Base-by-base conservation (phyloP, 805 yeast genomes). In the Torulaspora delbrueckii region DNA sequence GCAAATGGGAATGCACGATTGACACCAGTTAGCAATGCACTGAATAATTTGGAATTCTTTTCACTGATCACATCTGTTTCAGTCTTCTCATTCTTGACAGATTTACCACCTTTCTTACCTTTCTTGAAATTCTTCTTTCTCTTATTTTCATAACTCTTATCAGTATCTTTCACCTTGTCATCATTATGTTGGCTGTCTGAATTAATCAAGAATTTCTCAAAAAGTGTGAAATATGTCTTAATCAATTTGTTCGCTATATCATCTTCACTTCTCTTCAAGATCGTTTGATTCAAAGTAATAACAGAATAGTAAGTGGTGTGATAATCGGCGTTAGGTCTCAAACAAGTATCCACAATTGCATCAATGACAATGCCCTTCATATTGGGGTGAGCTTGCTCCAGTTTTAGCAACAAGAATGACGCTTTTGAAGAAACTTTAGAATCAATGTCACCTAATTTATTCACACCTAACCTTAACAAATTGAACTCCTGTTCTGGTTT, bases 401-500 rank as follows among this genome's bases (percentile, higher is more conserved):
- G 68, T 57, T 84, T 83, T 52, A 90, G 73, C 37, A 93, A 69
- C 52, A 83, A 81, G 64, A 79, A 87, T 4, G 97, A 89, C 1
- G 95, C 79, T 60, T 86, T 86, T 0, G 98, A 85, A 1, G 95
- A 79, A 4, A 93, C 96, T 62, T 88, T 88, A 51, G 86, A 84
- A 52, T 91, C 96, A 36, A 78, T 77, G 63, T 93, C 99, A 68
- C 99, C 99, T 30, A 93, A 73, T 64, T 93, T 93, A 66, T 93
- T 93, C 37, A 89, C 93, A 43, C 96, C 96, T 43, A 93, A 73
- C 56, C 89, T 77, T 57, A 93, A 73, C 54, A 93, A 71, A 65
- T 93, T 93, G 42, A 83, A 95, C 66, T 93, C 99, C 72, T 93
- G 99, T 70, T 93, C 99, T 3, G 99, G 98, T 65, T 90, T 91